Evolutionary conservation across 257 asterid genomes (phyloP).

Genomic region (Rhazya stricta): DNA sequence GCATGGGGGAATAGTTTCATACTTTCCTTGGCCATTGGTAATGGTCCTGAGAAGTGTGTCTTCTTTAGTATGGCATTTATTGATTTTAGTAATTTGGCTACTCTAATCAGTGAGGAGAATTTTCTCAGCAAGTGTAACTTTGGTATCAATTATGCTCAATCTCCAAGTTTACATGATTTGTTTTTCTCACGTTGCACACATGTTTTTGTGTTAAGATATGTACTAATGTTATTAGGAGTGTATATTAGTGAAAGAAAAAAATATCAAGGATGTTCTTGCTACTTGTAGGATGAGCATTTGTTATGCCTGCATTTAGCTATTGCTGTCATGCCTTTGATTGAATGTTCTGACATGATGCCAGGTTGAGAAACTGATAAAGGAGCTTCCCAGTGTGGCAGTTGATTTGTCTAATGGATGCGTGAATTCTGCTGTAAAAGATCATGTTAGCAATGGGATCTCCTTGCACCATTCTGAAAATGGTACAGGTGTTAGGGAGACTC

Average conservation of each 20-base stretch:
- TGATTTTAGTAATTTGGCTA: not conserved
- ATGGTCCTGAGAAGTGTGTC: not conserved
- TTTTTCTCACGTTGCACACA: no score
- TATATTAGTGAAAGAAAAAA: not conserved
- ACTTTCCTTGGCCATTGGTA: not conserved
- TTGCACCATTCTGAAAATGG: conserved; percentile 62
- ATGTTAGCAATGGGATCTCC: conserved; percentile 51
- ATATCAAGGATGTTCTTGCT: not conserved
- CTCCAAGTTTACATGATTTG: not conserved
- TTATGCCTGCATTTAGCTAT: not conserved
- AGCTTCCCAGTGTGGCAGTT: conserved; percentile 74
- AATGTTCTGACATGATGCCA: conserved; percentile 16
- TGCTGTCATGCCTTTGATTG: not conserved
- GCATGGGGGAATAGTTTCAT: no score
- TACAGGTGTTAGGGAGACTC: conserved; percentile 77
- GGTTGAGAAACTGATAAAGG: conserved; percentile 92
- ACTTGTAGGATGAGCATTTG: not conserved
- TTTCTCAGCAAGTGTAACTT: not conserved
- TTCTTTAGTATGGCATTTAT: no score
- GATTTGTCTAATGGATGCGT: conserved; percentile 55
- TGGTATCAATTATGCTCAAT: not conserved
- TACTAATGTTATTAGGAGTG: not conserved
- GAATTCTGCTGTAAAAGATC: conserved; percentile 40
- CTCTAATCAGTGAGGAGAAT: not conserved
- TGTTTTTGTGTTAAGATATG: not conserved